Evolutionary conservation across 2,329 filamentous ascomycete species (phyloP).

Genomic region (Drechslerella stenobrocha): DNA sequence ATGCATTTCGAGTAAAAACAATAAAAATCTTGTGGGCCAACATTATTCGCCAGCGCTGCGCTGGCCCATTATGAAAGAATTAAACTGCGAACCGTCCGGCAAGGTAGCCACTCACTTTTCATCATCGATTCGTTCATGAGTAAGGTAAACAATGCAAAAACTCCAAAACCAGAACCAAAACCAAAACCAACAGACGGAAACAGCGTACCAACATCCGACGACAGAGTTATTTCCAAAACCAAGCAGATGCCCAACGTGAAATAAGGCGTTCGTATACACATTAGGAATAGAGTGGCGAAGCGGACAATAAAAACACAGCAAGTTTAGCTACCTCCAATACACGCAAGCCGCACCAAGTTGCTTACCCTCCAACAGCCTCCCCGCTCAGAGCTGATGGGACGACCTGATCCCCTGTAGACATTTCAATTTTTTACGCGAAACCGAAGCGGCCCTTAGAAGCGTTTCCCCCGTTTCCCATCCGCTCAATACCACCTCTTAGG

Average conservation of each 20-base stretch:
- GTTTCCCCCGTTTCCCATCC: conserved; percentile 50
- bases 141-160: background rate
- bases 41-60: too few species aligned
- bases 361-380: too few species aligned
- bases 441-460: conserved; percentile 35
- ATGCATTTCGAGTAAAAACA: too few species aligned
- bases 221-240: conserved; percentile 17
- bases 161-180: background rate
- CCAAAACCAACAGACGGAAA: background rate
- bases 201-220: background rate
- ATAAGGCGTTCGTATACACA: conserved; percentile 22
- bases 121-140: background rate
- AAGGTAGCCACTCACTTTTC: background rate
- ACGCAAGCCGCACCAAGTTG: background rate
- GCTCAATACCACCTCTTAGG: conserved; percentile 51
- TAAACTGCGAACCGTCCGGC: too few species aligned
- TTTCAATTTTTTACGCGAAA: conserved; percentile 18
- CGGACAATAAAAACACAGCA: background rate
- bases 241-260: conserved; percentile 31
- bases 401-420: too few species aligned
- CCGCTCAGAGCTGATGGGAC: too few species aligned
- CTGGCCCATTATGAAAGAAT: too few species aligned
- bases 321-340: conserved; percentile 5
- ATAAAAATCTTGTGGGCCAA: too few species aligned
- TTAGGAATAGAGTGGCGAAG: conserved; percentile 5